These are phyloP conservation scores for Nakaseomyces uthaithaninus DNA, from an alignment of 1,139 yeast genomes.

Conservation along the genomic window DNA sequence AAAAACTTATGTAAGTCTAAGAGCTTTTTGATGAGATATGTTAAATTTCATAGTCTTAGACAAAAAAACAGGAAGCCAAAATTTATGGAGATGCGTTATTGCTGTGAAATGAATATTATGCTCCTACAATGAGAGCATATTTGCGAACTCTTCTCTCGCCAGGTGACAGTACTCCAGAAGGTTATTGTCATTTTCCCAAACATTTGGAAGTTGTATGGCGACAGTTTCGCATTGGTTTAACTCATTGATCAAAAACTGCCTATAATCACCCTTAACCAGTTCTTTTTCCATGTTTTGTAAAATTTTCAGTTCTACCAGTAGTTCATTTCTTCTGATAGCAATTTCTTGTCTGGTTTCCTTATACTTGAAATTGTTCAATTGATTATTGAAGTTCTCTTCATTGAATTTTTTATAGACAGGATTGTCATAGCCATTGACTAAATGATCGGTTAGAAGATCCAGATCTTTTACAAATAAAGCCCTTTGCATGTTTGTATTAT, in stretches of 20 bases:
- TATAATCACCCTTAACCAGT: constrained; percentile 60
- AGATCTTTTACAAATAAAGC: constrained; percentile 61
- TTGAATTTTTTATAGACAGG: constrained; percentile 25
- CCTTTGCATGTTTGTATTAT: constrained; percentile 42
- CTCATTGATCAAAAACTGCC: constrained; percentile 62
- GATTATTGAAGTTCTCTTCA: constrained; percentile 9
- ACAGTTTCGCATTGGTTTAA: constrained; percentile 47
- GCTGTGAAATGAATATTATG: too few relatives aligned
- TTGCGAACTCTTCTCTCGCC: constrained; percentile 30
- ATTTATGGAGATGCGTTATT: too few relatives aligned
- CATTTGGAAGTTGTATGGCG: constrained; percentile 23
- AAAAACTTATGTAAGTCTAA: too few relatives aligned
- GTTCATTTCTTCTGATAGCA: constrained; percentile 67
- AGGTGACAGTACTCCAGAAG: constrained; percentile 31
- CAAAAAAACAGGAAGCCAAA: too few relatives aligned
- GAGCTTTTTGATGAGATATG: too few relatives aligned
- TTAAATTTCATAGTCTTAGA: too few relatives aligned
- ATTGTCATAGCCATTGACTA: constrained; percentile 22
- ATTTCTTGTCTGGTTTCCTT: constrained; percentile 50
- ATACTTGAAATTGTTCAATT: constrained; percentile 32
- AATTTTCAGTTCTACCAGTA: constrained; percentile 59
- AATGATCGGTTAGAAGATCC: constrained; percentile 37
- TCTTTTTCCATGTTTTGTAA: constrained; percentile 64
- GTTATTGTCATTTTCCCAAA: constrained; percentile 22
- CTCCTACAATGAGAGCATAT: constrained; percentile 1